Conservation (phyloP, 352 stramenopile species). For the Plasmopara halstedii region DNA sequence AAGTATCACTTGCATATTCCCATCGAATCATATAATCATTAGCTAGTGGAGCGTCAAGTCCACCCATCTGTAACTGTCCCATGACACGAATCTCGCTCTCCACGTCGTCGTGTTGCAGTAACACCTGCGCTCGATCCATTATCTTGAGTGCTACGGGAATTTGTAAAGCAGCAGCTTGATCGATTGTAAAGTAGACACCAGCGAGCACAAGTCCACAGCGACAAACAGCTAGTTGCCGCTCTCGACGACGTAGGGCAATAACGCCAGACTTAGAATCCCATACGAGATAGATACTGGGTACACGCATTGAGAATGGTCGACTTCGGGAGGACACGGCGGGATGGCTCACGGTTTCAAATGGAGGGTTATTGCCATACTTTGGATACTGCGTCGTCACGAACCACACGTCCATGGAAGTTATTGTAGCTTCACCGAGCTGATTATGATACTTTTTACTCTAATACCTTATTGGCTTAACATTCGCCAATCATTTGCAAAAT, state of each 20-base stretch:
- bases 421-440: neutral
- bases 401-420: conserved; percentile 59
- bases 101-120: conserved; percentile 69
- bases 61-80: conserved; percentile 62
- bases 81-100: conserved; percentile 78
- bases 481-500: conserved; percentile 15
- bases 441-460: conserved; percentile 4
- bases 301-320: conserved; percentile 47
- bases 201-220: conserved; percentile 77
- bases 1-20: conserved; percentile 57
- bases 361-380: conserved; percentile 35
- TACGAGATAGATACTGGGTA: conserved; percentile 57
- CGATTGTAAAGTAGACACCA: conserved; percentile 59
- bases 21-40: conserved; percentile 75
- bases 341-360: conserved; percentile 55
- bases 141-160: conserved; percentile 69
- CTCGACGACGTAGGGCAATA: conserved; percentile 62
- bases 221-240: conserved; percentile 61
- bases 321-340: conserved; percentile 35
- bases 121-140: conserved; percentile 69
- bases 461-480: neutral
- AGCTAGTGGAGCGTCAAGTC: conserved; percentile 58
- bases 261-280: conserved; percentile 61
- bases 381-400: conserved; percentile 53
- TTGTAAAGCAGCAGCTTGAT: conserved; percentile 36